Evolutionary conservation across 306 rosid genomes (phyloP).

Genomic region (Glycine soja): DNA sequence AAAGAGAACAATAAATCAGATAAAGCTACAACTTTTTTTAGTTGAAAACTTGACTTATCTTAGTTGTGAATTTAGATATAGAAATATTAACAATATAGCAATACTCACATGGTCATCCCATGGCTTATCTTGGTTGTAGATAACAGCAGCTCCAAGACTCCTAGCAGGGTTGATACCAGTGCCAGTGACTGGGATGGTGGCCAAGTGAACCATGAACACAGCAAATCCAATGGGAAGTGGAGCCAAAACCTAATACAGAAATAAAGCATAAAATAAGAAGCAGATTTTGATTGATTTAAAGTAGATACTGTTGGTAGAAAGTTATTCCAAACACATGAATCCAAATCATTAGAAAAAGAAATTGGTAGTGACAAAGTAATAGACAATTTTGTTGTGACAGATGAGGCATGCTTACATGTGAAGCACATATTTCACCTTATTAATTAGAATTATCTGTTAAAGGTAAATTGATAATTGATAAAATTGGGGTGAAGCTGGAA

Average conservation of each 20-base stretch:
- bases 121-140: conserved; percentile 56
- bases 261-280: conserved; percentile 18
- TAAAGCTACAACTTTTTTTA: not conserved
- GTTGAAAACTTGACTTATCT: not conserved
- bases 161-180: conserved; percentile 97
- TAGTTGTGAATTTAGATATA: not conserved
- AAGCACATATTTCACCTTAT: conserved; percentile 43
- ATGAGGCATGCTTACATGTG: conserved; percentile 55
- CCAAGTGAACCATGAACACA: conserved; percentile 96
- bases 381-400: conserved; percentile 41
- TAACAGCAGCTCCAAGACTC: conserved; percentile 90
- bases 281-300: conserved; percentile 40
- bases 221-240: conserved; percentile 99
- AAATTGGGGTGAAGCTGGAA: conserved; percentile 36
- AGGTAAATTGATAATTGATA: conserved; percentile 39
- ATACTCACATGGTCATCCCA: conserved; percentile 87
- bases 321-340: conserved; percentile 46
- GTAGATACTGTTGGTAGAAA: conserved; percentile 12
- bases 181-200: conserved; percentile 92
- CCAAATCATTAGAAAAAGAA: conserved; percentile 17
- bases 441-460: conserved; percentile 28
- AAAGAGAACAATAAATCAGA: conserved; percentile 36
- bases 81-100: not conserved
- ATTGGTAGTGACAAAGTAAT: conserved; percentile 20
- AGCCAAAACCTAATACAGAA: conserved; percentile 76